phyloP scores from a whole-genome alignment of 2,329 filamentous ascomycete genomes.

The Conoideocrella luteorostrata region DNA sequence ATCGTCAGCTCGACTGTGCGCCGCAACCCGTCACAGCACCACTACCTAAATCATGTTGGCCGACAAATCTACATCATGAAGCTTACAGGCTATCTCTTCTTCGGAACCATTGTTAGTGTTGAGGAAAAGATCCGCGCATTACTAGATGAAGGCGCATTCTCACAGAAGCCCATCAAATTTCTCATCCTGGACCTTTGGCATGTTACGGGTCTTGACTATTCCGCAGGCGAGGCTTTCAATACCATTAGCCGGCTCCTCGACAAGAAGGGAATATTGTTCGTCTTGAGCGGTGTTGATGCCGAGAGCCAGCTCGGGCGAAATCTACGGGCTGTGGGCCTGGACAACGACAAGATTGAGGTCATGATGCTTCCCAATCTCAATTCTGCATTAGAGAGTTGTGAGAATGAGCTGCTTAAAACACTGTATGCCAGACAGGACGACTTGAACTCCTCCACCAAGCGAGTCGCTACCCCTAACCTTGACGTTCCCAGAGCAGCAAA shows the following conservation, averaged over 20 bases:
- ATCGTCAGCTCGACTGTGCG: slow-evolving; percentile 89
- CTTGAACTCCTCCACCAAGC: slow-evolving; percentile 39
- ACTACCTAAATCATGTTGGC: slow-evolving; percentile 79
- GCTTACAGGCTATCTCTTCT: slow-evolving; percentile 92
- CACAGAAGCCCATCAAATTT: slow-evolving; percentile 74
- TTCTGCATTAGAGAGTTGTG: slow-evolving; percentile 85
- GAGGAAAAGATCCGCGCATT: slow-evolving; percentile 80
- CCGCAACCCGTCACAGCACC: slow-evolving; percentile 80
- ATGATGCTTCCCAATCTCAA: slow-evolving; percentile 85
- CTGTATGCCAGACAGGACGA: slow-evolving; percentile 67
- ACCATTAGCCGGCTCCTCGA: slow-evolving; percentile 80
- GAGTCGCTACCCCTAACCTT: slow-evolving; percentile 36
- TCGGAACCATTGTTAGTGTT: slow-evolving; percentile 93
- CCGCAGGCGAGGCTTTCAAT: slow-evolving; percentile 89
- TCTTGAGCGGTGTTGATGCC: slow-evolving; percentile 76
- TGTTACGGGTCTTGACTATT: slow-evolving; percentile 92
- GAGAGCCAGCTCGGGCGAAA: slow-evolving; percentile 70
- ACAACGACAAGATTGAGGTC: slow-evolving; percentile 65
- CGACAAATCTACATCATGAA: slow-evolving; percentile 88
- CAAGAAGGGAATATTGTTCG: slow-evolving; percentile 70
- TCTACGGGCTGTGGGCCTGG: slow-evolving; percentile 78
- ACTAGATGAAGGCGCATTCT: slow-evolving; percentile 77
- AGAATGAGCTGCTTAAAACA: slow-evolving; percentile 84
- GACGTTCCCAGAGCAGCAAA: slow-evolving; percentile 38
- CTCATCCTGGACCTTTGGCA: slow-evolving; percentile 83